phyloP scores from a whole-genome alignment of 371 early-diverging fungal genomes.

The Globomyces sp. region DNA sequence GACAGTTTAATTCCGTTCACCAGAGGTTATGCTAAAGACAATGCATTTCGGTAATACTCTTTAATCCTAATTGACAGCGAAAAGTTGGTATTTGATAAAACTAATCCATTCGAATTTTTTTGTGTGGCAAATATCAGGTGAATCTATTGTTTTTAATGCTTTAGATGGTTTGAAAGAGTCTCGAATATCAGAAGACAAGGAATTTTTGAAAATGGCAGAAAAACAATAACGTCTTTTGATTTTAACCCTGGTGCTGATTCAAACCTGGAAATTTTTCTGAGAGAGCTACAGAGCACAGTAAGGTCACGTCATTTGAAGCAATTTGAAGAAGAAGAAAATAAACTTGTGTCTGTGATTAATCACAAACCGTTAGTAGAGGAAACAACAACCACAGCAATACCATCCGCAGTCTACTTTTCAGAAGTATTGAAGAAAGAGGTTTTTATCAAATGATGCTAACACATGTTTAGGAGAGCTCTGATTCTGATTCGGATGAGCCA shows the following conservation, averaged over 20 bases:
- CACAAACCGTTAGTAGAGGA: too few relatives aligned
- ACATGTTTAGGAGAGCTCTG: too few relatives aligned
- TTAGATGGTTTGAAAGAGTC: slow-evolving; percentile 5
- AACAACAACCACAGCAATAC: too few relatives aligned
- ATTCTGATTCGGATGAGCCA: too few relatives aligned
- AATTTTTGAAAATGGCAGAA: not conserved
- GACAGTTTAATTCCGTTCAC: slow-evolving; percentile 7
- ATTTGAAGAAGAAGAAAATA: not conserved
- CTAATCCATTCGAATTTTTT: slow-evolving; percentile 13
- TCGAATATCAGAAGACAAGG: slow-evolving; percentile 4
- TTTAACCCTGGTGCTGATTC: not conserved
- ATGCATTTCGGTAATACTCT: too few relatives aligned
- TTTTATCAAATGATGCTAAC: too few relatives aligned
- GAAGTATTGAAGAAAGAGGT: too few relatives aligned
- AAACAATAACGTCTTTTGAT: not conserved
- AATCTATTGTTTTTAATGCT: too few relatives aligned
- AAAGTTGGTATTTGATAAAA: not conserved
- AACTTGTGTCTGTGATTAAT: too few relatives aligned
- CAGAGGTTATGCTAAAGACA: not conserved
- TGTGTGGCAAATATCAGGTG: not conserved
- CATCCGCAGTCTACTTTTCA: too few relatives aligned
- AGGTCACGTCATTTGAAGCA: not conserved
- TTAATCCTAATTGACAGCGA: not conserved
- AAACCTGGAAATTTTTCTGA: not conserved
- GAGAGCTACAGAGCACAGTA: not conserved